Base-by-base conservation (phyloP, 306 rosid species). In the Fragaria iinumae region DNA sequence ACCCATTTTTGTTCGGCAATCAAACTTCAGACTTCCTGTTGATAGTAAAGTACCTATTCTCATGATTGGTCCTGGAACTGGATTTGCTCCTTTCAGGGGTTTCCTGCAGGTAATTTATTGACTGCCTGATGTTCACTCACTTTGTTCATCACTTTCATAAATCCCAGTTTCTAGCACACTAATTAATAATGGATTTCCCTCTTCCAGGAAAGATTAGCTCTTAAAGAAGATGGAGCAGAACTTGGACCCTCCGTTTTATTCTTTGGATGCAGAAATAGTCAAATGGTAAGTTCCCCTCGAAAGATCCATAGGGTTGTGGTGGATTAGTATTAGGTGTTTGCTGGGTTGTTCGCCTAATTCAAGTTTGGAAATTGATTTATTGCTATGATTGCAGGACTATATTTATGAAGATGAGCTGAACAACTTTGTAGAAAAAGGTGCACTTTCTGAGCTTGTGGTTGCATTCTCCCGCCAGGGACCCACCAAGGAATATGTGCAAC, bases 1-100 rank as follows among this genome's bases (percentile, higher is more conserved):
- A 57, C 98, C 98, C 25, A 79, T 91, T 79, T 96, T 89, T 78
- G 94, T 96, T 77, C 89, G 99, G 89, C 97, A 90, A 80, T 96
- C 99, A 49, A 96, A 88, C 87, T 96, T 96, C 83, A 91, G 83
- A 83, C 97, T 96, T 75, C 99, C 99, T 38, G 74, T 89, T 13
- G 97, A 93, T 83, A 75, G 75, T 77, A 87, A 79, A 84, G 89
- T 93, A 81, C 99, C 99, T 16, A 67, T 96, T 75, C 85, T 96
- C 80, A 93, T 96, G 99, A 89, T 96, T 79, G 99, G 99, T 72
- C 99, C 99, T 69, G 99, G 99, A 47, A 96, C 99, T 71, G 99
- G 99, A 67, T 89, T 96, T 79, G 99, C 99, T 85, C 99, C 99
- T 80, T 96, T 96, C 93, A 88, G 99, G 89, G 99, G 99, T 82